Base-by-base conservation (phyloP, 2,329 filamentous ascomycete species). In the Aspergillus alliaceus region DNA sequence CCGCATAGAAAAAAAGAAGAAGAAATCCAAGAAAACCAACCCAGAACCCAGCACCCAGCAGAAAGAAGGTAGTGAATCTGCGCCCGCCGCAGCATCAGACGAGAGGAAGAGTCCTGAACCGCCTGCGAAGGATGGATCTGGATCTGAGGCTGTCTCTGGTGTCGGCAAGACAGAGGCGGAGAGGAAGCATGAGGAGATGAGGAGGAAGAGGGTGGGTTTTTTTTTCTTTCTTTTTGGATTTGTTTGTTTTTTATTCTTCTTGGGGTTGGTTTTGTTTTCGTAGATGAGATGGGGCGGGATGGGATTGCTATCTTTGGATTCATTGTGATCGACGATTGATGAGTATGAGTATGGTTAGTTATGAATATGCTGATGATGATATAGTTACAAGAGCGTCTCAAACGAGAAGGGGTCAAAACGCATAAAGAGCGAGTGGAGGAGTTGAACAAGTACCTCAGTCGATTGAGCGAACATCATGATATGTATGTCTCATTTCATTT, bases 341-440 rank as follows among this genome's bases (percentile, higher is more conserved):
- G 27, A 29, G 5, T 29, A 9, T 29, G 27, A 29, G 5, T 29
- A 9, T 29, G 27, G 27, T 29, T 29, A 9, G 27, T 29, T 29
- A 9, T 29, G 27, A 7, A 6, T 15, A 14, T 48, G 24, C n/a
- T 48, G 5, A 31, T 27, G 24, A 22, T 32, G 14, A 48, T 40
- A 53, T 64, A 95, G 91, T 80, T 98, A 67, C 86, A 95, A 66
- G 89, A 96, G 68, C 82, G 91, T 60, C 79, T 96, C 44, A 87
- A 90, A 70, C 86, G 89, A 14, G 93, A 97, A 72, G 88, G 96
- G 15, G 85, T 93, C 64, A 98, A 97, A 81, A 96, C 93, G 29
- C 95, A 99, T 76, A 98, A 98, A 74, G 90, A 99, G 79, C 87
- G 91, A 11, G 93, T 99, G 42, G 93, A 98, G 74, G 92, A 97